Percentiles rank a stretch among this genome's conserved stretches.
phyloP scores from a whole-genome alignment of 371 early-diverging fungal genomes.

The Circinella umbellata region DNA sequence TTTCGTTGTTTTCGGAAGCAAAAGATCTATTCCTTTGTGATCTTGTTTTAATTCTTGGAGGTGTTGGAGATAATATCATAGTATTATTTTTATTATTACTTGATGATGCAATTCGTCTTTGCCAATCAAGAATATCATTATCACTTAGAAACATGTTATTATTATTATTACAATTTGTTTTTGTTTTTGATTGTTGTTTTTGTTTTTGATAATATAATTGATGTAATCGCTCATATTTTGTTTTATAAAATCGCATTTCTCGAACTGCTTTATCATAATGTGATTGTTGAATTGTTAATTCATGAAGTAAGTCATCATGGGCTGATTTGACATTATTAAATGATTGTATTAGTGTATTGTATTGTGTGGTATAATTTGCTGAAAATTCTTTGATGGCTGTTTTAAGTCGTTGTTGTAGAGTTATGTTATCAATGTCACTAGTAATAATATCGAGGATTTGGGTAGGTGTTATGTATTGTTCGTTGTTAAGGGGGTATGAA shows the following conservation, averaged over 20 bases:
- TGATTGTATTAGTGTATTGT: neutral
- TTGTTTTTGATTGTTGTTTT: neutral
- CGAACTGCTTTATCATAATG: constrained; percentile 26
- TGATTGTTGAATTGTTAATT: neutral
- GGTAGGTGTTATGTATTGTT: neutral
- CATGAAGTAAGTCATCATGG: neutral
- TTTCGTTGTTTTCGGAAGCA: constrained; percentile 5
- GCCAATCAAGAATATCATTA: neutral
- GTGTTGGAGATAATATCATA: neutral
- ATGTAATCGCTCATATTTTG: constrained; percentile 10
- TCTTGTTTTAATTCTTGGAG: neutral
- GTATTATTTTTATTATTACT: neutral
- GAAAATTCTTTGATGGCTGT: neutral
- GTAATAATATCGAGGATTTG: neutral
- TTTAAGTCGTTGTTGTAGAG: neutral
- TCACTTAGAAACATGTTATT: neutral
- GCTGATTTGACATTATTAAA: neutral
- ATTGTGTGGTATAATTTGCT: neutral
- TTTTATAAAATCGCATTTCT: constrained; percentile 20
- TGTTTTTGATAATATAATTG: neutral
- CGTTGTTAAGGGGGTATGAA: too few species aligned
- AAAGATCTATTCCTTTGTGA: neutral
- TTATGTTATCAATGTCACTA: neutral
- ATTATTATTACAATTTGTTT: neutral
- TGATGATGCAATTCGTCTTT: neutral